phyloP scores from a whole-genome alignment of 2,329 filamentous ascomycete genomes.

The Alternaria angustiovoidea region DNA sequence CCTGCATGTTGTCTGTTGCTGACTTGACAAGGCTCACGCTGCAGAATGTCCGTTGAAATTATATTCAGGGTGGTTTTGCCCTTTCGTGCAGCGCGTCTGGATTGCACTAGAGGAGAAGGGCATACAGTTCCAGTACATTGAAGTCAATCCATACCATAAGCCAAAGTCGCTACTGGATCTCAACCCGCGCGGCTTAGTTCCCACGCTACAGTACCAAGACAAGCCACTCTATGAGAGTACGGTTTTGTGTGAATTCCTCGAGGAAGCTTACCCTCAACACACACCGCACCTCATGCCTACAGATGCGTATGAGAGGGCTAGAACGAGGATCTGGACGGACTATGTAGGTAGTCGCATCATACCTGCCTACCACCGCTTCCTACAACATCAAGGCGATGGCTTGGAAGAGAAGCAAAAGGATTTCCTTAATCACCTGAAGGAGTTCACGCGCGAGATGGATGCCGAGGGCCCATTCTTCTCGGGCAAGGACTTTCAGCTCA shows the following conservation, averaged over 20 bases:
- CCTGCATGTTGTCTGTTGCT: background rate
- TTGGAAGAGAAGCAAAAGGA: constrained; percentile 63
- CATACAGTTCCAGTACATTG: constrained; percentile 83
- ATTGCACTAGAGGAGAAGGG: constrained; percentile 84
- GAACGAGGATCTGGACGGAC: constrained; percentile 76
- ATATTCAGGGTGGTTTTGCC: constrained; percentile 82
- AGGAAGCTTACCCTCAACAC: constrained; percentile 70
- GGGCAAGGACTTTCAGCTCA: constrained; percentile 68
- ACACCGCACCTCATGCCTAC: constrained; percentile 64
- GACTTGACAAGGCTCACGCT: constrained; percentile 36
- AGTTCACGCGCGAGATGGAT: constrained; percentile 70
- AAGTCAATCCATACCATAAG: constrained; percentile 81
- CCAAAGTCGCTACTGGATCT: constrained; percentile 75
- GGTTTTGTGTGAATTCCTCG: constrained; percentile 77
- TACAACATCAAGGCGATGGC: constrained; percentile 52
- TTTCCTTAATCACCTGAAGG: constrained; percentile 66
- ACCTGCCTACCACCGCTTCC: constrained; percentile 71
- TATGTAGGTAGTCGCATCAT: constrained; percentile 73
- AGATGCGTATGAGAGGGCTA: constrained; percentile 70
- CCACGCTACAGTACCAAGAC: constrained; percentile 66
- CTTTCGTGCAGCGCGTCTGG: constrained; percentile 89
- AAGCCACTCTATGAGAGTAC: constrained; percentile 76
- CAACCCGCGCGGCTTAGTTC: constrained; percentile 79
- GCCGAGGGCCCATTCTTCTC: constrained; percentile 71
- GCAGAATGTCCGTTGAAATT: constrained; percentile 66